Conservation (phyloP, 495 filamentous ascomycete genomes). For the Annulohypoxylon nitens region DNA sequence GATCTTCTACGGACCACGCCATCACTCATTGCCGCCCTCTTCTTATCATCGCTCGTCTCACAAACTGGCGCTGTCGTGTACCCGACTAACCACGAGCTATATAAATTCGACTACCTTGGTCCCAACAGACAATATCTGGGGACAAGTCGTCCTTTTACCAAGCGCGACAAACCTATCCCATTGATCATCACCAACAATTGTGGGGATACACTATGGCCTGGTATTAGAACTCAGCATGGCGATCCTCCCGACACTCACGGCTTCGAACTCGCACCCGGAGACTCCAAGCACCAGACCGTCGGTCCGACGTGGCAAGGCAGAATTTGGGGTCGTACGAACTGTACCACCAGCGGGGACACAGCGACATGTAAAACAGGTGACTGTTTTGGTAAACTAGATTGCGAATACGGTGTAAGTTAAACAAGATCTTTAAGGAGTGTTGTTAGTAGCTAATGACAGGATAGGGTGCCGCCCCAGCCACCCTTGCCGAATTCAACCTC, state of each 20-base stretch:
- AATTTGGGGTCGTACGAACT: slow-evolving; percentile 86
- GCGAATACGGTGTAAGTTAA: slow-evolving; percentile 70
- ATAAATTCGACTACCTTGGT: slow-evolving; percentile 49
- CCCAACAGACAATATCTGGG: slow-evolving; percentile 40
- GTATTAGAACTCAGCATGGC: slow-evolving; percentile 75
- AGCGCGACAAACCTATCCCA: slow-evolving; percentile 57
- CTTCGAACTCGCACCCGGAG: slow-evolving; percentile 69
- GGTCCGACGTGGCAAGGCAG: slow-evolving; percentile 80
- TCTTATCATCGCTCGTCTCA: slow-evolving; percentile 19
- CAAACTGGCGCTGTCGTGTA: slow-evolving; percentile 43
- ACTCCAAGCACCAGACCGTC: slow-evolving; percentile 67
- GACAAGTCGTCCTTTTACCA: slow-evolving; percentile 46
- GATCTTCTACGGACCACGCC: not conserved
- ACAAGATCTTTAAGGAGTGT: not conserved
- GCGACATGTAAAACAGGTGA: slow-evolving; percentile 80
- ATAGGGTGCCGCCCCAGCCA: slow-evolving; percentile 74
- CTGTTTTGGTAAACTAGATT: slow-evolving; percentile 75
- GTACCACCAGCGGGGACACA: slow-evolving; percentile 72
- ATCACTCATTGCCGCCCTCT: slow-evolving; percentile 11
- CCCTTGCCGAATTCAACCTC: slow-evolving; percentile 82
- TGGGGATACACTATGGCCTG: slow-evolving; percentile 75
- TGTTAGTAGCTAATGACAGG: slow-evolving; percentile 4
- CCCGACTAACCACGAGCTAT: slow-evolving; percentile 47
- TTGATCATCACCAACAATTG: slow-evolving; percentile 75
- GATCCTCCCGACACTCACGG: slow-evolving; percentile 71